Conservation (phyloP, 768 basidiomycete genomes). For the Hericium rajendrae region DNA sequence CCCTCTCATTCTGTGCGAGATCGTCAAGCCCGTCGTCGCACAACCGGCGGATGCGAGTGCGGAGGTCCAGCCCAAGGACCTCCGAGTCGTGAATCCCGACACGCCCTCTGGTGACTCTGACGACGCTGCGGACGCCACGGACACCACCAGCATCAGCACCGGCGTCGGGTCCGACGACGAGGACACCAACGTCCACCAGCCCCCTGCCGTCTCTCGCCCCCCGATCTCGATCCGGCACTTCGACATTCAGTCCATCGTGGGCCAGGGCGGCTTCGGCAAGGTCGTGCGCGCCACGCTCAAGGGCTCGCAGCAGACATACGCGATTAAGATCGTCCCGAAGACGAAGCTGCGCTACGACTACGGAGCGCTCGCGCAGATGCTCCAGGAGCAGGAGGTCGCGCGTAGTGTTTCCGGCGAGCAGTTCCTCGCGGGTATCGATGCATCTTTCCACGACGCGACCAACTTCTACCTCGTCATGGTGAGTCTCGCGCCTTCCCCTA, state of each 20-base stretch:
- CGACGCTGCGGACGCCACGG: no score
- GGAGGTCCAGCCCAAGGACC: no score
- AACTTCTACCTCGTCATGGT: conserved; percentile 19
- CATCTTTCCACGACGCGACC: conserved; percentile 15
- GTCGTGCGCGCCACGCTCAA: conserved; percentile 15
- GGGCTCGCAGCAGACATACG: conserved; percentile 6
- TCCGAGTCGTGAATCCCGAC: no score
- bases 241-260: neutral
- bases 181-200: no score
- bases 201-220: no score
- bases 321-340: conserved; percentile 17
- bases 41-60: no score
- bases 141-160: no score
- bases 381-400: conserved; percentile 4
- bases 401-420: conserved; percentile 5
- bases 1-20: no score
- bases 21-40: no score
- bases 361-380: neutral
- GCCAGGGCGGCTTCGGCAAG: conserved; percentile 7
- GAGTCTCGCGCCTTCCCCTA: neutral
- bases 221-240: neutral
- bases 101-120: no score
- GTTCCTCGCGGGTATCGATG: conserved; percentile 15
- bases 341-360: neutral
- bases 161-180: no score